Evolutionary conservation across 441 rosid genomes (phyloP).

Genomic region (Bocquillonia castaneifolia): DNA sequence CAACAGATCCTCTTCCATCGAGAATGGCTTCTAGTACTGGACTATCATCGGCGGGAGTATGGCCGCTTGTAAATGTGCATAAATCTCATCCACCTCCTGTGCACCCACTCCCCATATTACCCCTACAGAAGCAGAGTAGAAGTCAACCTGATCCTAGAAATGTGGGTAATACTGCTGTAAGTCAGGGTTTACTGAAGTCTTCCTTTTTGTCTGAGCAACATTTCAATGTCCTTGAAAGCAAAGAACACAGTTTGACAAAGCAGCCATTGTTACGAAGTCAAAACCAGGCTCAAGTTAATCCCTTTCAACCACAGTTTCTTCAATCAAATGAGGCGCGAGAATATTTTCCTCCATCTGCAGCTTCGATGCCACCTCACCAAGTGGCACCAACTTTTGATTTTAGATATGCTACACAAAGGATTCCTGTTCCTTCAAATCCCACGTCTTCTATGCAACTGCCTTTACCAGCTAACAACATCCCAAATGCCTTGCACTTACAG

Average conservation of each 20-base stretch:
- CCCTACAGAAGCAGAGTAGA: constrained; percentile 37
- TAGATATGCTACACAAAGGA: constrained; percentile 47
- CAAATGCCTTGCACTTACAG: constrained; percentile 31
- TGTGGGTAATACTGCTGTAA: constrained; percentile 33
- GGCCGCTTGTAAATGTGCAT: constrained; percentile 51
- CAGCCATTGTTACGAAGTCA: constrained; percentile 39
- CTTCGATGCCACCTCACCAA: constrained; percentile 42
- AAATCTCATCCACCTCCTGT: constrained; percentile 48
- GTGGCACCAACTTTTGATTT: constrained; percentile 36
- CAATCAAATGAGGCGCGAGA: constrained; percentile 40
- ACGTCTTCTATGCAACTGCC: constrained; percentile 35
- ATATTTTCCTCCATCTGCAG: constrained; percentile 34
- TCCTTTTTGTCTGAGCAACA: constrained; percentile 47
- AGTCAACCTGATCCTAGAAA: constrained; percentile 44
- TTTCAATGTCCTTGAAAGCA: constrained; percentile 36
- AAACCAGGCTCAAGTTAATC: constrained; percentile 39
- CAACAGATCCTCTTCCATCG: constrained; percentile 35
- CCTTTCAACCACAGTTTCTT: constrained; percentile 43
- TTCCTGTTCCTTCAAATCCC: constrained; percentile 30
- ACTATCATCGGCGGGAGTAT: constrained; percentile 32
- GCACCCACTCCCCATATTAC: constrained; percentile 41
- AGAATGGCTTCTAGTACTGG: constrained; percentile 40
- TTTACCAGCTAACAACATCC: constrained; percentile 42
- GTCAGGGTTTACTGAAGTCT: constrained; percentile 42
- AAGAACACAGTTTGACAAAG: constrained; percentile 31